Base-by-base conservation (phyloP, 2,329 filamentous ascomycete species). In the Aspergillus aculeatus region DNA sequence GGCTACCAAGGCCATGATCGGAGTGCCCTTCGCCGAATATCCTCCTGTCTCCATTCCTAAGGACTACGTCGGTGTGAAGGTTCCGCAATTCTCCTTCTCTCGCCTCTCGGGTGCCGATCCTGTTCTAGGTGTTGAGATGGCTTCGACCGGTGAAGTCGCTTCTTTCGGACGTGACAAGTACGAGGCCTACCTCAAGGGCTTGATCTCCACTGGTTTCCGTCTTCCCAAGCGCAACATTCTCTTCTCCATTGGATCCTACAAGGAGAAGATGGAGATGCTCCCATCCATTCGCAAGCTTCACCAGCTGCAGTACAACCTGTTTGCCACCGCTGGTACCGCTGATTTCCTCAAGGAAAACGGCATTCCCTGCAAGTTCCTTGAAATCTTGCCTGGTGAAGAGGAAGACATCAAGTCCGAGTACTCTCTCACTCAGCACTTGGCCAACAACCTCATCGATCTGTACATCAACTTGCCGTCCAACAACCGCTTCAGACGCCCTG, bases 391-490 rank as follows among this genome's bases (percentile, higher is more conserved):
- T 55, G 87, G 89, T 59, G 84, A 89, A 64, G 86, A 92, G 64
- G 89, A 92, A 67, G 89, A 92, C 63, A 91, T 96, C 75, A 93
- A 94, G 77, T 91, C 92, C 0, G 95, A 99, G 79, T 99, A 96
- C 81, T 99, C 95, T 9, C 84, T 99, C 63, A 97, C 92, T 1
- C 92, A 98, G 80, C 94, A 97, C 81, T 81, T 99, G 78, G 90
- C 94, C 60, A 98, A 96, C 81, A 98, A 98, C 80, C 88, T 95
- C 77, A 99, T 99, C 70, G 94, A 98, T 76, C 81, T 99, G 62
- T 99, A 99, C 82, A 97, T 99, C 87, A 99, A 99, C 78, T 79
- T 99, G 78, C 95, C 95, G n/a, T 98, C 95, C 12, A 96, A 86
- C 85, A 99, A 99, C 82, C 91, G 93, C 77, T 99, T 96, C 84